phyloP scores from a whole-genome alignment of 2,329 filamentous ascomycete genomes.

The Plectosphaerella plurivora region DNA sequence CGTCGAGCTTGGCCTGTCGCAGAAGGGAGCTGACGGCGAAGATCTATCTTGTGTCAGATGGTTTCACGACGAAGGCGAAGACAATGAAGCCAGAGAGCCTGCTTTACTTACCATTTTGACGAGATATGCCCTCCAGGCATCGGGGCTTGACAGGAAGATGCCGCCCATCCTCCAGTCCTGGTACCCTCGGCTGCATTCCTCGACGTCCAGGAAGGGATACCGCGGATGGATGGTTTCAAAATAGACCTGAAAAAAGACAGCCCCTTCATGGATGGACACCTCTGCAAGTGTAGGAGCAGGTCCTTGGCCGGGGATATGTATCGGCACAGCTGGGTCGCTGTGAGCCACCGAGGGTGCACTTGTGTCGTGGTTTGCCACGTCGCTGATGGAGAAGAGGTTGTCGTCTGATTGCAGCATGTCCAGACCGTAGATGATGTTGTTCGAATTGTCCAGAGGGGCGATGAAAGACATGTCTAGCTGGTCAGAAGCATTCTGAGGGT shows the following conservation, averaged over 20 bases:
- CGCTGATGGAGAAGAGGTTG: background rate
- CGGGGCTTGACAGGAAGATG: background rate
- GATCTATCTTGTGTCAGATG: background rate
- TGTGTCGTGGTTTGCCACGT: background rate
- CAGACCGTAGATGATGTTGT: background rate
- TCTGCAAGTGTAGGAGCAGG: background rate
- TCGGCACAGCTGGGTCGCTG: background rate
- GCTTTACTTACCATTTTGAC: background rate
- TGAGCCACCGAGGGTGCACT: background rate
- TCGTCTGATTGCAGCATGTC: background rate
- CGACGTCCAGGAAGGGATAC: background rate
- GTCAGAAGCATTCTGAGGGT: background rate
- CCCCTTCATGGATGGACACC: background rate
- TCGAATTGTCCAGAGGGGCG: background rate
- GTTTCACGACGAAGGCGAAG: too few species aligned
- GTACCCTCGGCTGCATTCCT: slow-evolving; percentile 1
- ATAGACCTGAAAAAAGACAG: background rate
- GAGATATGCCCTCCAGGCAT: background rate
- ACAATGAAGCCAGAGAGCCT: background rate
- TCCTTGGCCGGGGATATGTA: background rate
- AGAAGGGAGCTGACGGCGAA: background rate
- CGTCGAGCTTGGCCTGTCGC: slow-evolving; percentile 1
- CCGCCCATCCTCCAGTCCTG: background rate
- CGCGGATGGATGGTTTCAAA: background rate
- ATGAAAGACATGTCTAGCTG: slow-evolving; percentile 1